Conservation (phyloP, 257 asterid genomes). For the Primulina huaijiensis region DNA sequence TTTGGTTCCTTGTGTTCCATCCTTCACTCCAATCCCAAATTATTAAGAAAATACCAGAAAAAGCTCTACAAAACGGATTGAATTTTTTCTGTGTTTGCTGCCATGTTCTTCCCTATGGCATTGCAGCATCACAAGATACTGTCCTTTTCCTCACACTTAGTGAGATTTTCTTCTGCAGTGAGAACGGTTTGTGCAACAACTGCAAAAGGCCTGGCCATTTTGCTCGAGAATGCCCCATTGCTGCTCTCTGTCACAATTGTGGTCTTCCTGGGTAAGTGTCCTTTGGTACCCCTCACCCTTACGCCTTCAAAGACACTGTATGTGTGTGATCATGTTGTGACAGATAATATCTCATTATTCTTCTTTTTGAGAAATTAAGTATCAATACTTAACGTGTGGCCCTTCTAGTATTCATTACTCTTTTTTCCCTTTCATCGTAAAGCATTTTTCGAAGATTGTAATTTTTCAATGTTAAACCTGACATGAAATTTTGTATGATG, state of each 20-base stretch:
- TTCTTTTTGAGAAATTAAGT: not conserved
- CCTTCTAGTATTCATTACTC: not conserved
- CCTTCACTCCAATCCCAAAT: not conserved
- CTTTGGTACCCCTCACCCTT: not conserved
- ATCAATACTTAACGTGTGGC: not conserved
- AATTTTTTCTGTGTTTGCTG: not conserved
- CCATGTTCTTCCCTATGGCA: slow-evolving; percentile 8
- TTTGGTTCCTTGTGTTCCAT: not conserved
- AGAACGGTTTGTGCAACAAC: slow-evolving; percentile 79
- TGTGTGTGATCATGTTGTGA: not conserved
- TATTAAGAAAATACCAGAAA: not conserved
- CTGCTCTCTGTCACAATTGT: slow-evolving; percentile 92
- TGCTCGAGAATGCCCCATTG: slow-evolving; percentile 95
- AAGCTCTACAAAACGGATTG: not conserved
- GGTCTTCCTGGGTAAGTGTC: slow-evolving; percentile 94
- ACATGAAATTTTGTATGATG: not conserved
- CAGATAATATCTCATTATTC: slow-evolving; percentile 1
- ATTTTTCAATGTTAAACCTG: not conserved
- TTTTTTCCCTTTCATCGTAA: not conserved
- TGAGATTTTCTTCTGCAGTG: slow-evolving; percentile 48
- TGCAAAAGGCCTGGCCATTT: slow-evolving; percentile 96
- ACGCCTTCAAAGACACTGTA: slow-evolving; percentile 11
- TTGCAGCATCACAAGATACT: slow-evolving; percentile 12
- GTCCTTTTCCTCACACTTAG: not conserved
- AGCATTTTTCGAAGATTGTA: not conserved